Evolutionary conservation across 2,329 filamentous ascomycete genomes (phyloP).

Genomic region (Pezicula neosporulosa): DNA sequence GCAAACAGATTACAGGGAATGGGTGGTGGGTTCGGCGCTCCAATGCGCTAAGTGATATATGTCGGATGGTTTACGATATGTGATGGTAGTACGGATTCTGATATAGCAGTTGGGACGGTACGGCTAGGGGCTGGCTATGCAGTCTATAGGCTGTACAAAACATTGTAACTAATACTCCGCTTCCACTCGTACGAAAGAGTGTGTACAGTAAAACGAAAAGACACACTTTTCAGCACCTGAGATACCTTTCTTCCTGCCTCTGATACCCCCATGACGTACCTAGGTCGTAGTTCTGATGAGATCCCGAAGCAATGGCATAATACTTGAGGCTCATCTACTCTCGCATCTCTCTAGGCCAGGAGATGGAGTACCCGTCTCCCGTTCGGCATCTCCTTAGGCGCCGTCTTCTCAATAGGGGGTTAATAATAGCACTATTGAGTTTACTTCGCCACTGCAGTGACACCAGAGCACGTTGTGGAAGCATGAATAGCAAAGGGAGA

Average conservation of each 20-base stretch:
- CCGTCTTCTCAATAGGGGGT: too few relatives aligned
- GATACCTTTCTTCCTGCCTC: not conserved
- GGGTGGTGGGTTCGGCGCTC: conserved; percentile 31
- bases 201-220: conserved; percentile 24
- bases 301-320: too few relatives aligned
- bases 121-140: not conserved
- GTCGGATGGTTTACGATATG: conserved; percentile 1
- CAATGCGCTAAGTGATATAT: conserved; percentile 20
- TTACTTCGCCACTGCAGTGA: too few relatives aligned
- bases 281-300: too few relatives aligned
- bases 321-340: too few relatives aligned
- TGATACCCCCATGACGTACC: not conserved
- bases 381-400: too few relatives aligned
- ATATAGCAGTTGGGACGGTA: conserved; percentile 5
- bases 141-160: conserved; percentile 3
- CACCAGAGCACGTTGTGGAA: too few relatives aligned
- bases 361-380: too few relatives aligned
- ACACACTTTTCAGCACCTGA: conserved; percentile 15
- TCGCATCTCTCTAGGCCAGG: too few relatives aligned
- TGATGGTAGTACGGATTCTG: conserved; percentile 4
- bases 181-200: conserved; percentile 22
- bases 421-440: too few relatives aligned
- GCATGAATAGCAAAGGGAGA: too few relatives aligned
- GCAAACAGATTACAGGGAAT: conserved; percentile 67
- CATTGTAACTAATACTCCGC: conserved; percentile 28